phyloP scores from a whole-genome alignment of 768 basidiomycete species.

The Cantharellus anzutake region DNA sequence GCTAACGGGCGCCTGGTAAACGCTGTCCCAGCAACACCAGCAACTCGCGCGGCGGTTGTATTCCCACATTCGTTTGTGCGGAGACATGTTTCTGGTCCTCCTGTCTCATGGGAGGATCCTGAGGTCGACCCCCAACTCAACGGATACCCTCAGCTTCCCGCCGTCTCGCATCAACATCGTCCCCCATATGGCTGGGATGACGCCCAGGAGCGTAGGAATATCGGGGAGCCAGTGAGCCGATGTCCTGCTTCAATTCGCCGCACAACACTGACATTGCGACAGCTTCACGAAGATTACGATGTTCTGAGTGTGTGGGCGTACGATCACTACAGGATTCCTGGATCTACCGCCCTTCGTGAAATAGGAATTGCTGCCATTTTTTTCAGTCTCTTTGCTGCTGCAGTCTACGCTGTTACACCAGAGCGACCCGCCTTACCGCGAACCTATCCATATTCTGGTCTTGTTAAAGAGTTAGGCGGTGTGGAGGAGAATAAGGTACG shows the following conservation, averaged over 20 bases:
- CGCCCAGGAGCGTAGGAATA: slow-evolving; percentile 54
- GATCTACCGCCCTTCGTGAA: slow-evolving; percentile 42
- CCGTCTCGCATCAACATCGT: slow-evolving; percentile 42
- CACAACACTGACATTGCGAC: neutral
- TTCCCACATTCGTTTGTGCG: neutral
- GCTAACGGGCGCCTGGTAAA: neutral
- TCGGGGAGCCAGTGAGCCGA: slow-evolving; percentile 49
- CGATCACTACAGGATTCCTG: slow-evolving; percentile 31
- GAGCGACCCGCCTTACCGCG: slow-evolving; percentile 49
- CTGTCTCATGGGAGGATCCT: neutral
- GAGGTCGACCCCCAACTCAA: slow-evolving; percentile 40
- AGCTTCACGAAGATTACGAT: slow-evolving; percentile 73
- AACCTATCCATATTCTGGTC: slow-evolving; percentile 57
- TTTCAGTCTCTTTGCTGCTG: slow-evolving; percentile 43
- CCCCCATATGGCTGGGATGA: slow-evolving; percentile 60
- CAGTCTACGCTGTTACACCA: slow-evolving; percentile 28
- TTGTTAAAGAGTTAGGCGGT: slow-evolving; percentile 62
- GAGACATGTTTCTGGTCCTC: neutral
- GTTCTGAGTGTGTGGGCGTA: slow-evolving; percentile 77
- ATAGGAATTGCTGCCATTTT: slow-evolving; percentile 34
- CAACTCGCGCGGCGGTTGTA: too few relatives aligned
- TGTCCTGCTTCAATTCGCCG: neutral
- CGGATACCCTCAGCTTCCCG: slow-evolving; percentile 56
- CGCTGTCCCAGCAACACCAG: too few relatives aligned
- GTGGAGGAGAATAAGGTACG: slow-evolving; percentile 59